A percentile compares a stretch with the other conserved stretches of the same genome.
Evolutionary conservation across 1,284 basidiomycete genomes (phyloP).

Genomic region (Coriolopsis trogii): DNA sequence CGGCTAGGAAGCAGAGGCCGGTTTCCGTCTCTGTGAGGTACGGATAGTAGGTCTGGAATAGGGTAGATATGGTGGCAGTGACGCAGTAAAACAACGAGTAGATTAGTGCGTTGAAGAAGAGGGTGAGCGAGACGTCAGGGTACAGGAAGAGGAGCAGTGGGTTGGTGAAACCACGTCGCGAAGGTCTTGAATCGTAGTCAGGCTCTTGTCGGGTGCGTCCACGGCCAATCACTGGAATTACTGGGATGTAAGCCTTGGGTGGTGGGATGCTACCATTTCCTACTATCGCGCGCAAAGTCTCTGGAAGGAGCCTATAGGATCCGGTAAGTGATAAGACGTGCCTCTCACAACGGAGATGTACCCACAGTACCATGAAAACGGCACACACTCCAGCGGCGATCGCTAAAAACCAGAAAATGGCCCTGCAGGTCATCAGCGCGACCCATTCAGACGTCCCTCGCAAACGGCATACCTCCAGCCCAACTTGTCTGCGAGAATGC

Average conservation of each 20-base stretch:
- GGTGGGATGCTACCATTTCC: constrained; percentile 61
- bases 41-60: constrained; percentile 62
- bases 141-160: constrained; percentile 62
- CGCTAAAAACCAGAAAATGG: constrained; percentile 82
- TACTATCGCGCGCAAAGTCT: constrained; percentile 54
- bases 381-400: constrained; percentile 60
- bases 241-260: constrained; percentile 49
- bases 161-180: constrained; percentile 47
- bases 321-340: neutral
- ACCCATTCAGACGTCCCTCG: neutral
- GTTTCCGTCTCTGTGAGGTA: constrained; percentile 63
- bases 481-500: constrained; percentile 54
- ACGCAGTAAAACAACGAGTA: constrained; percentile 70
- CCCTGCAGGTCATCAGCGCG: constrained; percentile 38
- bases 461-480: constrained; percentile 63
- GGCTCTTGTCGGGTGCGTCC: constrained; percentile 32
- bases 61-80: constrained; percentile 63
- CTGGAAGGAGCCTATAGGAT: constrained; percentile 44
- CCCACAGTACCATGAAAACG: constrained; percentile 57
- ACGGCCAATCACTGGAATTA: constrained; percentile 62
- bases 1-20: constrained; percentile 71
- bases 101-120: constrained; percentile 60
- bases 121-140: constrained; percentile 62
- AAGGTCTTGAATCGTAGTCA: constrained; percentile 31
- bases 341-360: constrained; percentile 10